Evolutionary conservation across 495 filamentous ascomycete species (phyloP).

Genomic region (Annulohypoxylon bovei): DNA sequence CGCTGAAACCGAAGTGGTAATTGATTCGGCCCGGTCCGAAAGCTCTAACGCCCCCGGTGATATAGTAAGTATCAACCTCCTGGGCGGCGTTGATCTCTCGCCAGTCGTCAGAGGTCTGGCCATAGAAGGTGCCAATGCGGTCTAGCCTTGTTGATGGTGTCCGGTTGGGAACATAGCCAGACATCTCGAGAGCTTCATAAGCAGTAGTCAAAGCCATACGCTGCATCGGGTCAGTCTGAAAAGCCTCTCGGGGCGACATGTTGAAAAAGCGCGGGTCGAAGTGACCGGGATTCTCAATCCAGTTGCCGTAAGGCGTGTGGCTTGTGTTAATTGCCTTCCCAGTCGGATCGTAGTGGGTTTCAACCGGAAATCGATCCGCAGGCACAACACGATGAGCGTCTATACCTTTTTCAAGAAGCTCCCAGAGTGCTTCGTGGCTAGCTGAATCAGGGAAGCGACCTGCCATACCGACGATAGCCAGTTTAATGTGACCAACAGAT

Average conservation of each 20-base stretch:
- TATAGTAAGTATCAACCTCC: constrained; percentile 93
- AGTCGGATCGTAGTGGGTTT: constrained; percentile 79
- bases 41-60: constrained; percentile 86
- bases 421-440: constrained; percentile 74
- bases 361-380: constrained; percentile 78
- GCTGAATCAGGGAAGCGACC: constrained; percentile 77
- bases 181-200: constrained; percentile 92
- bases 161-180: constrained; percentile 85
- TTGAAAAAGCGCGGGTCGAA: constrained; percentile 95
- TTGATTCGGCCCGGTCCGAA: constrained; percentile 92
- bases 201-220: constrained; percentile 83
- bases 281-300: constrained; percentile 83
- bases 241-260: constrained; percentile 92
- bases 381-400: constrained; percentile 70
- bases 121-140: constrained; percentile 91
- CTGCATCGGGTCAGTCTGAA: constrained; percentile 90
- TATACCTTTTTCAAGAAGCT: constrained; percentile 73
- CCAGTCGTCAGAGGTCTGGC: constrained; percentile 92
- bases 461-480: constrained; percentile 83
- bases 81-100: constrained; percentile 90
- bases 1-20: constrained; percentile 85
- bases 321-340: constrained; percentile 82
- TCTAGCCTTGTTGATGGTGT: constrained; percentile 85
- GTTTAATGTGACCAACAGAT: constrained; percentile 50
- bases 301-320: constrained; percentile 87